Conservation (phyloP, 345 rosid species). For the Gossypium mustelinum region DNA sequence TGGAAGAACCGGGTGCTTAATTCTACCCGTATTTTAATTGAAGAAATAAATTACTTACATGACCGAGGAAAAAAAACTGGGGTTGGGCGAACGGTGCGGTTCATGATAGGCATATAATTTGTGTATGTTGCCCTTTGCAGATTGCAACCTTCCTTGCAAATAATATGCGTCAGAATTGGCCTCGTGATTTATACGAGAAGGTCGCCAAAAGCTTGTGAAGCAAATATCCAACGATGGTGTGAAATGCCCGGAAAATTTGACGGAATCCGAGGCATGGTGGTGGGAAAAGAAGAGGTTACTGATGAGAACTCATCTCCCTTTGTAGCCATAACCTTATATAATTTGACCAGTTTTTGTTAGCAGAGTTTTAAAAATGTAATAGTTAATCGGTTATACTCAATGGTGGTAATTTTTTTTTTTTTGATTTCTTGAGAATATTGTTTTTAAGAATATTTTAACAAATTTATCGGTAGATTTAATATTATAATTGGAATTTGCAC, state of each 20-base stretch:
- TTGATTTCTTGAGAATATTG: not conserved
- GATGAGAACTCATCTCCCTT: not conserved
- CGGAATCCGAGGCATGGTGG: not conserved
- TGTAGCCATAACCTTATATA: not conserved
- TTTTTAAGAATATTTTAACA: not conserved
- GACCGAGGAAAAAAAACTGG: not conserved
- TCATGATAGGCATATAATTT: not conserved
- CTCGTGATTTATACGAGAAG: conserved; percentile 79
- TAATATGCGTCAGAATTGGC: conserved; percentile 82
- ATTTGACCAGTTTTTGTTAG: not conserved
- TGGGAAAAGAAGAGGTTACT: not conserved
- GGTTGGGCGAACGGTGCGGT: too few species aligned
- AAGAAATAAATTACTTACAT: not conserved
- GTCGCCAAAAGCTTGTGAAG: conserved; percentile 73
- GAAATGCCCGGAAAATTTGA: not conserved
- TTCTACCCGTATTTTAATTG: not conserved
- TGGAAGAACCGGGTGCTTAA: not conserved
- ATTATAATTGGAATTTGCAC: too few species aligned
- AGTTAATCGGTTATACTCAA: not conserved
- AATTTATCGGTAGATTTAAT: not conserved
- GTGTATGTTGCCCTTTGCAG: conserved; percentile 39
- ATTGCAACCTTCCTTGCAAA: conserved; percentile 81
- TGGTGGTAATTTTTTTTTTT: not conserved
- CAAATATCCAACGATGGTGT: not conserved
- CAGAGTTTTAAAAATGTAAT: too few species aligned